These are phyloP conservation scores for Ophiocordyceps polyrhachis-furcata DNA, from an alignment of 2,329 filamentous ascomycete genomes.

Conservation along the genomic window DNA sequence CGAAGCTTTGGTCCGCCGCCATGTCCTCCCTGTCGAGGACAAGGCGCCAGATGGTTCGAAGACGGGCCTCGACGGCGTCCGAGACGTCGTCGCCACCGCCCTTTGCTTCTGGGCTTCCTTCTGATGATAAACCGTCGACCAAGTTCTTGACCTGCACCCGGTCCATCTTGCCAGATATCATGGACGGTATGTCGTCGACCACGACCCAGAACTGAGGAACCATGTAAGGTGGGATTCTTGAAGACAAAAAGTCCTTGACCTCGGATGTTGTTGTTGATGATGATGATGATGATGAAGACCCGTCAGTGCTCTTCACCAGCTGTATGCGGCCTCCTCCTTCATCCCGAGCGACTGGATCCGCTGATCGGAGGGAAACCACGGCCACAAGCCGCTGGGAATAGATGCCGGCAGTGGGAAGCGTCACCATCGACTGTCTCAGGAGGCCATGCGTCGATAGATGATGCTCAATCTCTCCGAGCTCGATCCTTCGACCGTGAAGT, in stretches of 20 bases:
- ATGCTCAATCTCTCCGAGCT: conserved; percentile 6
- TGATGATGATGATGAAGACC: too few relatives aligned
- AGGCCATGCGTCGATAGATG: background rate
- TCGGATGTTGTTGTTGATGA: too few relatives aligned
- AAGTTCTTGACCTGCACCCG: background rate
- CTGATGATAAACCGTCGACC: background rate
- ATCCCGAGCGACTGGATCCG: too few relatives aligned
- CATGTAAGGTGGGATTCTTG: background rate
- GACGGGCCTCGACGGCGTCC: background rate
- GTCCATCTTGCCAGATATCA: background rate
- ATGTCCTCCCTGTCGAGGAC: conserved; percentile 20
- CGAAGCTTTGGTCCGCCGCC: conserved; percentile 8
- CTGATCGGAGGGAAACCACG: background rate
- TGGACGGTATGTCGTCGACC: background rate
- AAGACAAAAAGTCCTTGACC: background rate
- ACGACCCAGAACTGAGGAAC: background rate
- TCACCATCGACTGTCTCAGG: background rate
- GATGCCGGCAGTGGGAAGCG: background rate
- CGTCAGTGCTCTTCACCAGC: background rate
- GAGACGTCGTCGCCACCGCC: background rate
- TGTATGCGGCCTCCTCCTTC: background rate
- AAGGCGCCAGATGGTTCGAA: conserved; percentile 20
- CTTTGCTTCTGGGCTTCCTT: too few relatives aligned
- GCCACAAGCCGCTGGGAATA: background rate
- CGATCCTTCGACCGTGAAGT: conserved; percentile 6